Evolutionary conservation across 2,329 filamentous ascomycete genomes (phyloP).

Genomic region (Colletotrichum sp.): DNA sequence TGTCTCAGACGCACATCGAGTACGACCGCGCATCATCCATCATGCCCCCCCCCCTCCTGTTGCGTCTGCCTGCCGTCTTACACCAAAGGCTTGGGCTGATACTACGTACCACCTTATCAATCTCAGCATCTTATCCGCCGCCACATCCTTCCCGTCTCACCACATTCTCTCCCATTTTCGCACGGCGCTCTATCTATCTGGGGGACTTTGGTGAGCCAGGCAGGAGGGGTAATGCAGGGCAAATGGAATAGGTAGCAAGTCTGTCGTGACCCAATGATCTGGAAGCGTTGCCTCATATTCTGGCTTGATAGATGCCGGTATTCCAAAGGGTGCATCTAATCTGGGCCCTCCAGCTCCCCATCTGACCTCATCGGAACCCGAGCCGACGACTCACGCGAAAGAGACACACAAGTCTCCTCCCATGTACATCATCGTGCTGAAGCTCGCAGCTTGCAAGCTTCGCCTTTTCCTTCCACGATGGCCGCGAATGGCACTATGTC

Average conservation of each 20-base stretch:
- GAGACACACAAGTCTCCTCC: not conserved
- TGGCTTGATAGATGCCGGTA: not conserved
- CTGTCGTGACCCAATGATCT: not conserved
- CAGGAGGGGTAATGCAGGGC: not conserved
- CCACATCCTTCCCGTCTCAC: not conserved
- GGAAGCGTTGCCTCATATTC: not conserved
- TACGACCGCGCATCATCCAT: not conserved
- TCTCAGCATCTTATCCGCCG: not conserved
- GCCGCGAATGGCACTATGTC: not conserved
- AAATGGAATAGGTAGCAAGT: not conserved
- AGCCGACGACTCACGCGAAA: not conserved
- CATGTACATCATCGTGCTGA: not conserved
- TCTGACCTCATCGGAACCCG: not conserved
- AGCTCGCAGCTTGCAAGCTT: not conserved
- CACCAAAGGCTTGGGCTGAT: not conserved
- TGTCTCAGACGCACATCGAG: constrained; percentile 16
- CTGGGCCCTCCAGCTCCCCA: not conserved
- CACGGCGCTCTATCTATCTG: not conserved
- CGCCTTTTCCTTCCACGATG: not conserved
- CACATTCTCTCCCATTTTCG: not conserved
- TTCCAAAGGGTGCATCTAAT: not conserved
- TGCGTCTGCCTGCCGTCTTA: not conserved
- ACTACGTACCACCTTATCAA: not conserved
- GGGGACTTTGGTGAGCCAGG: not conserved
- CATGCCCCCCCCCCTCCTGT: not conserved